These are phyloP conservation scores for Magnusiomyces suaveolens DNA, from an alignment of 1,139 yeast species.

Conservation along the genomic window DNA sequence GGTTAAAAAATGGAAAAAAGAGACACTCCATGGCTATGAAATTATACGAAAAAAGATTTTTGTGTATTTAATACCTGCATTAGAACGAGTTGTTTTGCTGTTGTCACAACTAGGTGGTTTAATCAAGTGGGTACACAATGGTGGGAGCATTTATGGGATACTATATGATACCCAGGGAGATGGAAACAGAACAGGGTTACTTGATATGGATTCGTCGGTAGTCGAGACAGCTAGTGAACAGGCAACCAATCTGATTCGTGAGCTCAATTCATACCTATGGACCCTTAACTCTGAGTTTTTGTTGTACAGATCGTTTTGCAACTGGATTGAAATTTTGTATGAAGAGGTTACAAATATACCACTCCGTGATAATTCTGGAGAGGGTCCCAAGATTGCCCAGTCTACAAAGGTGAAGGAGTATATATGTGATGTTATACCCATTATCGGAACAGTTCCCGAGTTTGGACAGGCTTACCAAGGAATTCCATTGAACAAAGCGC, in stretches of 20 bases:
- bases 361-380: constrained; percentile 14
- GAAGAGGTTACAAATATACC: constrained; percentile 19
- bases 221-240: constrained; percentile 30
- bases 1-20: constrained; percentile 46
- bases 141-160: constrained; percentile 8
- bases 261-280: constrained; percentile 38
- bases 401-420: constrained; percentile 22
- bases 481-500: not conserved
- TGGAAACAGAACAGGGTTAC: constrained; percentile 11
- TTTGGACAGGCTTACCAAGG: not conserved
- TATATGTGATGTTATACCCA: constrained; percentile 15
- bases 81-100: constrained; percentile 50
- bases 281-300: constrained; percentile 45
- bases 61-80: constrained; percentile 45
- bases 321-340: constrained; percentile 29
- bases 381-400: constrained; percentile 18
- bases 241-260: constrained; percentile 33
- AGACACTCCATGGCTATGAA: constrained; percentile 46
- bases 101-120: constrained; percentile 42
- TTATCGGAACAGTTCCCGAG: not conserved
- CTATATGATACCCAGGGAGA: not conserved
- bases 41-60: constrained; percentile 39
- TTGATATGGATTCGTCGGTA: constrained; percentile 30
- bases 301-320: constrained; percentile 42
- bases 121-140: constrained; percentile 35